phyloP scores from a whole-genome alignment of 768 basidiomycete species.

The Clitopilus passeckerianus region DNA sequence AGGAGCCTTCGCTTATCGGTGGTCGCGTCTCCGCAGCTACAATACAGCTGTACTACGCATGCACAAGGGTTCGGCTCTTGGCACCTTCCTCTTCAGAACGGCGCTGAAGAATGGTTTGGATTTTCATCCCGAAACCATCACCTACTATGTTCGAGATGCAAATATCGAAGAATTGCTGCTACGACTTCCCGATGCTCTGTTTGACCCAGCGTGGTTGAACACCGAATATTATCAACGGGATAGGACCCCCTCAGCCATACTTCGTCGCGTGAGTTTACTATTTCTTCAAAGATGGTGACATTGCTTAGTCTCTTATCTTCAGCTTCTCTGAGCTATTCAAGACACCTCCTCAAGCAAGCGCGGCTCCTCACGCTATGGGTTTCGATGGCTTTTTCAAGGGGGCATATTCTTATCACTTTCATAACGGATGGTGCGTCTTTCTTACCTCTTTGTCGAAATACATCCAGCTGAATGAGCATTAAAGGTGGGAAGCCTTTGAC shows the following conservation, averaged over 20 bases:
- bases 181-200: conserved; percentile 90
- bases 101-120: conserved; percentile 91
- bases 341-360: conserved; percentile 66
- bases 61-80: conserved; percentile 89
- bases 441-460: not conserved
- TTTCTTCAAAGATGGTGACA: too few species aligned
- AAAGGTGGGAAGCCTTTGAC: conserved; percentile 96
- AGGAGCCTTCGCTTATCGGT: conserved; percentile 95
- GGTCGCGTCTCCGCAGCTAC: conserved; percentile 89
- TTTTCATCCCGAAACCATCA: conserved; percentile 97
- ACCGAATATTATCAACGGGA: conserved; percentile 90
- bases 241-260: conserved; percentile 90
- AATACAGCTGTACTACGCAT: conserved; percentile 95
- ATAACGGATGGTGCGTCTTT: conserved; percentile 76
- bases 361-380: conserved; percentile 82
- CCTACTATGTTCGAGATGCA: conserved; percentile 87
- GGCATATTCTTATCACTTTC: conserved; percentile 94
- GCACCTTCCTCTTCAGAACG: conserved; percentile 90
- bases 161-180: conserved; percentile 78
- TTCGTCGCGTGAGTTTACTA: conserved; percentile 65
- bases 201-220: conserved; percentile 96
- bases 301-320: conserved; percentile 4
- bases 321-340: conserved; percentile 91
- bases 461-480: conserved; percentile 1
- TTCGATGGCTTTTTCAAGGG: conserved; percentile 96